Base-by-base conservation (phyloP, 2,329 filamentous ascomycete species). In the Colletotrichum phormii region DNA sequence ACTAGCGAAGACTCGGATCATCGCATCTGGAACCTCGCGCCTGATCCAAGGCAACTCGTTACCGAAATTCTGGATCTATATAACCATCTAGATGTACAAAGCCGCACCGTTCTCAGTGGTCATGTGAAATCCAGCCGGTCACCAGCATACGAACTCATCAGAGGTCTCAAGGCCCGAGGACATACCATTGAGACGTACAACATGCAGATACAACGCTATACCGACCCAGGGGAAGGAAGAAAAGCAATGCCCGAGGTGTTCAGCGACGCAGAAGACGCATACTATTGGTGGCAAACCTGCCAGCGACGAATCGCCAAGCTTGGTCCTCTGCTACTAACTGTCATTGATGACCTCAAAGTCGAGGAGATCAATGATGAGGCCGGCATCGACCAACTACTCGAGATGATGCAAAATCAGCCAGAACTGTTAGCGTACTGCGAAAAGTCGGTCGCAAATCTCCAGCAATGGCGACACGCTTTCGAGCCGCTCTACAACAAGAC, bases 391-490 rank as follows among this genome's bases (percentile, higher is more conserved):
- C 26, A 53, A 1, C 18, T 66, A 1, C 67, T 73, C 7, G 51
- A 59, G 11, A 5, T 42, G 31, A 62, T 72, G 55, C 71, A 73
- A 22, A 18, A 42, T 22, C 61, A 58, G 12, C 71, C 67, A 2
- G 71, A 73, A 37, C 71, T 73, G 22, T 6, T 67, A 12, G 67
- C 61, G 8, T 73, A 61, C 59, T 71, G 61, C 42, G 55, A 71
- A 18, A 49, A 59, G 57, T 71, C 71, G 5, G 26, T 35, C 33
- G 51, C 22, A 0, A 58, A 63, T n/a, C 76, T 86, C 1, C 80
- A 82, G 51, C 75, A 81, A 22, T 86, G 85, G 84, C 77, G 78
- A 11, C 75, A 77, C 2, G 81, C 84, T 0, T 85, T 82, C 72
- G 77, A 80, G 35, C 83, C 84, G 4, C 75, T 86, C 1, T 83